Base-by-base conservation (phyloP, 2,329 filamentous ascomycete genomes). In the Phyllosticta citriasiana region DNA sequence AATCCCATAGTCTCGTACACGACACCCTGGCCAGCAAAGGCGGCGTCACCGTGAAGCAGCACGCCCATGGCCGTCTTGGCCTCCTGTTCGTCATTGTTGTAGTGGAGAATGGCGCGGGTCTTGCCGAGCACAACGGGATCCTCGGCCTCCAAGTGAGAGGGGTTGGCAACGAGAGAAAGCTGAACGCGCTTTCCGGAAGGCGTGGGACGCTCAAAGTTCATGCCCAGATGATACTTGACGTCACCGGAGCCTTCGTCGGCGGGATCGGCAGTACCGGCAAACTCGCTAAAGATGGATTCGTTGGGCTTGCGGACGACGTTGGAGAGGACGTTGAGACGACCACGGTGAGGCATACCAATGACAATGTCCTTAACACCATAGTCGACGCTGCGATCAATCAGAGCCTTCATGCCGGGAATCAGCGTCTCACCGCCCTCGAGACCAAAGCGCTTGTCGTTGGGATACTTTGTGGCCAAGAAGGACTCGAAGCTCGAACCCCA, bases 261-360 rank as follows among this genome's bases (percentile, higher is more conserved):
- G 60, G 90, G 89, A 72, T 90, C 91, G 24, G 88, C 80, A 55
- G 88, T 90, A 69, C 94, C 94, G 65, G 90, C 89, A 71, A 99
- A 99, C 77, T 99, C 94, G 74, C 89, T 96, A 82, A 99, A 99
- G 77, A 99, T 99, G 66, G 94, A 97, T 80, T 97, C 94, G 77
- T 99, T 99, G 70, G 94, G 93, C 80, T 99, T 99, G 72, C 94
- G 88, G 68, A 99, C 94, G 72, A 99, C 94, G 79, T 99, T 99
- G 80, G 89, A 95, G 65, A 99, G 85, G 59, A 99, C 91, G 73
- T 99, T 99, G 66, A 99, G 86, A 81, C 94, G 91, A 72, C 94
- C 94, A 84, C 94, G 91, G 77, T 99, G 94, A 67, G 94, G 94
- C 94, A 99, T 99, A 71, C 94, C 94, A 71, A 99, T 99, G 72